Evolutionary conservation across 306 rosid genomes (phyloP).

Genomic region (Dryas octopetala): DNA sequence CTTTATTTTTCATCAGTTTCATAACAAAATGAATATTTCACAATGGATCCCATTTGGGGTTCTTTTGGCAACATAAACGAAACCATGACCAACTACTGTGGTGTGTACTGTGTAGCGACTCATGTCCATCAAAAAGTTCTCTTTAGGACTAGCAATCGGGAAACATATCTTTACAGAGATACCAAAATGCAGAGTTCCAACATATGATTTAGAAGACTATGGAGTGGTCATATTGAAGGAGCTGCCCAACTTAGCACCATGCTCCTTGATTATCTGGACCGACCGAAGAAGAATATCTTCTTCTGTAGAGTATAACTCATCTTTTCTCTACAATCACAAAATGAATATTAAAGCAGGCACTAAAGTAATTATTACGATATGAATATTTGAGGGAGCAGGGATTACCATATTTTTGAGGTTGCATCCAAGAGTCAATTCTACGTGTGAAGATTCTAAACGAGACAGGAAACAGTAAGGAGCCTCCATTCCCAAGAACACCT

Average conservation of each 20-base stretch:
- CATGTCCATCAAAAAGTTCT: neutral
- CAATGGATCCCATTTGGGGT: conserved; percentile 3
- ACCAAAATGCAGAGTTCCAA: neutral
- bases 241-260: conserved; percentile 63
- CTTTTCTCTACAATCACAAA: conserved; percentile 48
- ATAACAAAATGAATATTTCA: neutral
- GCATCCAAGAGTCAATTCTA: conserved; percentile 78
- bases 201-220: neutral
- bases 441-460: conserved; percentile 57
- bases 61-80: neutral
- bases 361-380: neutral
- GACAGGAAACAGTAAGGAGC: conserved; percentile 83
- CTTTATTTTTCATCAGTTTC: no score
- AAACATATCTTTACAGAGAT: neutral
- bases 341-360: neutral
- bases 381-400: conserved; percentile 8
- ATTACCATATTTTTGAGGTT: conserved; percentile 83
- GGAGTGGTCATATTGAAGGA: conserved; percentile 18
- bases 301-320: conserved; percentile 62
- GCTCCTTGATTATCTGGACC: conserved; percentile 58
- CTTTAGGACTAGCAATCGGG: neutral
- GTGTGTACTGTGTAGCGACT: neutral
- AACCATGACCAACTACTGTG: neutral
- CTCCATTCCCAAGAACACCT: conserved; percentile 79
- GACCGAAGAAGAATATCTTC: conserved; percentile 75